Evolutionary conservation across 2,329 filamentous ascomycete genomes (phyloP), one percentile per base, ranked within the genome.

Genomic region (Ophiostoma australiae): DNA sequence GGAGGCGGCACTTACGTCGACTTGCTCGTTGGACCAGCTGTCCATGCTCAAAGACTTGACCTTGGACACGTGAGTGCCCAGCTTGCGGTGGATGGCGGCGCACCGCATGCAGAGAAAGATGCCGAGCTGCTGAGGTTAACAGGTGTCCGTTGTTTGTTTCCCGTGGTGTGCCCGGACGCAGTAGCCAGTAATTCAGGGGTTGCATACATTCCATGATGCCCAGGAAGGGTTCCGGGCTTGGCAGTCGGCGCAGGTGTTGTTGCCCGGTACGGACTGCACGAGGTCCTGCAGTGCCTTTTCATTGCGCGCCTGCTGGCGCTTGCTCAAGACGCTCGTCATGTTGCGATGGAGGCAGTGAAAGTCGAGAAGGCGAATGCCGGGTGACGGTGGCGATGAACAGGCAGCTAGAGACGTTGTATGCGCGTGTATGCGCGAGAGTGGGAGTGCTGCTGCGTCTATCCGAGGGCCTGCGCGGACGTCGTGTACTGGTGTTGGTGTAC

Each of bases 1-100:
- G 33, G 15, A 15, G 63, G n/a, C 0, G 31, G n/a, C 0, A 81
- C 87, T 81, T 84, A 97, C 94, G 82, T 99, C 95, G 74, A 99
- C 94, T 82, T 99, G 95, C 73, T 98, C 95, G 77, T 90, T 90
- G 68, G 91, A 89, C 95, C 95, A 99, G 75, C 91, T 95, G 81
- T 99, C 95, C 94, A 99, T 98, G 80, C 91, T 98, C 82, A 99
- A 81, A 52, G 94, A 98, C 81, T 99, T 99, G 83, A 99, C 93
- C 80, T 99, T 99, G 75, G 94, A 97, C 74, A 99, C 93, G 80
- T 99, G 95, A 58, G 95, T 98, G 73, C 95, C 95, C 77, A 99
- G 85, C 82, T 98, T 98, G 78, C 95, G 92, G 83, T 99, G 95
- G 77, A 98, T 87, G 70, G 93, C 88, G 70, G 94, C 95, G 84